phyloP scores from a whole-genome alignment of 163 green algal species.

The Scenedesmus sp. region DNA sequence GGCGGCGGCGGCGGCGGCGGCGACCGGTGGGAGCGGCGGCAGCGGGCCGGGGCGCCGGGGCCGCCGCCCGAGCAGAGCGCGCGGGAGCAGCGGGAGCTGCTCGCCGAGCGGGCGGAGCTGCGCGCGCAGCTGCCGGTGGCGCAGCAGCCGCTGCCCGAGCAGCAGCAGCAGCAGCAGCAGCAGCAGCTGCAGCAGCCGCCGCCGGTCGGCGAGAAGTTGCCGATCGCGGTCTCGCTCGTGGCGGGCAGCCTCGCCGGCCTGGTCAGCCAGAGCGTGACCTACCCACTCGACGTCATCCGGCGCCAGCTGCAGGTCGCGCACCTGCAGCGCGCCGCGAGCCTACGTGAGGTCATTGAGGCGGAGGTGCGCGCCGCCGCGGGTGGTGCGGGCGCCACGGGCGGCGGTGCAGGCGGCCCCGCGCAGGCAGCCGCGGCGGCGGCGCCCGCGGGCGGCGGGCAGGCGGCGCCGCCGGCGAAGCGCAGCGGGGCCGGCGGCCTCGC shows the following conservation, averaged over 20 bases:
- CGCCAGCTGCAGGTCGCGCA: slow-evolving; percentile 88
- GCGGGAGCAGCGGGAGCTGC: too few species aligned
- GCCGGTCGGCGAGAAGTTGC: slow-evolving; percentile 53
- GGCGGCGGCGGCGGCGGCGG: too few species aligned
- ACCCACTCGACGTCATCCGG: slow-evolving; percentile 92
- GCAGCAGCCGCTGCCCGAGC: background rate
- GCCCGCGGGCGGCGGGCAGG: background rate
- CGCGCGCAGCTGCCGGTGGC: background rate
- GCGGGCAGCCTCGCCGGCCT: slow-evolving; percentile 85
- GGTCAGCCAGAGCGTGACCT: slow-evolving; percentile 89
- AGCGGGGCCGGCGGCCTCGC: too few species aligned
- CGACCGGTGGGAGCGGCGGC: too few species aligned
- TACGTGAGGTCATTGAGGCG: too few species aligned
- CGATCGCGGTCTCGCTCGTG: slow-evolving; percentile 73
- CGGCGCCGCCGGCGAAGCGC: too few species aligned
- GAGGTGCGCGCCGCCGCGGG: too few species aligned
- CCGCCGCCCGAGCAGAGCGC: too few species aligned
- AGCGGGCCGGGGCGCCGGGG: too few species aligned
- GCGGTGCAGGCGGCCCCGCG: background rate
- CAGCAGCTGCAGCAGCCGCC: background rate
- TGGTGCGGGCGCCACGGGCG: background rate
- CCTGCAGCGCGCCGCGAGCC: background rate
- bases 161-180: slow-evolving; percentile 29
- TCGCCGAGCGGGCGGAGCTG: too few species aligned
- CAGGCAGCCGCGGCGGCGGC: background rate